A percentile compares a stretch with the other conserved stretches of the same genome.
Conservation (phyloP, 768 basidiomycete genomes). For the Mycena venus region DNA sequence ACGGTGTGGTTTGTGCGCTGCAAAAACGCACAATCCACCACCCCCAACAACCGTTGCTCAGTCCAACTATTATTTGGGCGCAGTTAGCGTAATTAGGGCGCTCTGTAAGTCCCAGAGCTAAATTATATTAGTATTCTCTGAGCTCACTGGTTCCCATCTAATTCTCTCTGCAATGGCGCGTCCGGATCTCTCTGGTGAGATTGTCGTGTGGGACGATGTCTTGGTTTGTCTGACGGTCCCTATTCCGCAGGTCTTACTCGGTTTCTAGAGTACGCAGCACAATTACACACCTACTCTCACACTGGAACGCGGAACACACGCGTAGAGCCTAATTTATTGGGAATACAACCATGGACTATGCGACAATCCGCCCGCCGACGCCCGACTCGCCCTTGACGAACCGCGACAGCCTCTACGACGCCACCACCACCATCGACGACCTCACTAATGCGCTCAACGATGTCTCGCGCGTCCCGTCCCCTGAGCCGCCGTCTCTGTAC, state of each 20-base stretch:
- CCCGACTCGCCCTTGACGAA: conserved; percentile 66
- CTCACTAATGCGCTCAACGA: conserved; percentile 79
- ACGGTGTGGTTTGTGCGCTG: no score
- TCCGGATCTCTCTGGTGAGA: conserved; percentile 7
- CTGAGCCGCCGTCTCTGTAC: conserved; percentile 67
- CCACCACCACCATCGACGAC: conserved; percentile 80
- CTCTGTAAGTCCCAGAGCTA: background rate
- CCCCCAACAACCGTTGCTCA: no score
- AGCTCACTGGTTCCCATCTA: background rate
- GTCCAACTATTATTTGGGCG: no score
- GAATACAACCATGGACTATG: conserved; percentile 13
- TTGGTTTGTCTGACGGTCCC: background rate
- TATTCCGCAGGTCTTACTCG: background rate
- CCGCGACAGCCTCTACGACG: conserved; percentile 60
- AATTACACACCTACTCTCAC: background rate
- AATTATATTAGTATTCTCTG: background rate
- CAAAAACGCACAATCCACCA: no score
- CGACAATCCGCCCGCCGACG: conserved; percentile 50
- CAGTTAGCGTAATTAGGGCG: background rate
- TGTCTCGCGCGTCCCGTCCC: conserved; percentile 82
- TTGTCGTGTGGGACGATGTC: background rate
- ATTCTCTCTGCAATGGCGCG: background rate
- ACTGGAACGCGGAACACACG: background rate
- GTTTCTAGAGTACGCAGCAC: background rate
- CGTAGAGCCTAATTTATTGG: conserved; percentile 21